A percentile compares a stretch with the other conserved stretches of the same genome.
These are phyloP conservation scores for Prasinococcaceae sp. DNA, from an alignment of 139 green algal genomes.

Conservation along the genomic window DNA sequence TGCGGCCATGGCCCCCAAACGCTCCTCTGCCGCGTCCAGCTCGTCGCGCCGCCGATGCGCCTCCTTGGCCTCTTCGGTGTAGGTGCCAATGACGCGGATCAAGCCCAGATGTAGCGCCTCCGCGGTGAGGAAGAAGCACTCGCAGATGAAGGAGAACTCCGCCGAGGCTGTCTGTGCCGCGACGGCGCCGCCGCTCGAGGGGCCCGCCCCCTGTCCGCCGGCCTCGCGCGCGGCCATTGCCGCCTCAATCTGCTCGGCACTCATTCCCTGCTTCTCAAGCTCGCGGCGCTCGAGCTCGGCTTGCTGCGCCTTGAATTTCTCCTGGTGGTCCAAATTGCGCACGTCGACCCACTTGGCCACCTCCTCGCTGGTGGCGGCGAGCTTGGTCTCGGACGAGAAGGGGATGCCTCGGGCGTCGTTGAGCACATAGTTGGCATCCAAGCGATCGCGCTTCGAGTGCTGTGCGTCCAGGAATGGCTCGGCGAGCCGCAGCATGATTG, in stretches of 20 bases:
- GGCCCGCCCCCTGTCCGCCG: background rate
- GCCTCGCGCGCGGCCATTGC: background rate
- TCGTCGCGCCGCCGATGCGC: background rate
- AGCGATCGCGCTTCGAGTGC: conserved; percentile 17
- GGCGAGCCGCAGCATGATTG: conserved; percentile 54
- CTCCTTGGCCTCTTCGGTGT: conserved; percentile 16
- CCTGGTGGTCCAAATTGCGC: conserved; percentile 17
- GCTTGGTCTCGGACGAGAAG: conserved; percentile 24
- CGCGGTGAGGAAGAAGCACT: conserved; percentile 87
- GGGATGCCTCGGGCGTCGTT: conserved; percentile 1
- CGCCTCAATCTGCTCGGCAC: background rate
- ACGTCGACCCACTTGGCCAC: conserved; percentile 29
- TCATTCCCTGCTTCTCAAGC: conserved; percentile 3
- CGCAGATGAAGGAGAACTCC: conserved; percentile 85
- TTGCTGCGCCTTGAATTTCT: conserved; percentile 9
- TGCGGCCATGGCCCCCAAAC: too few species aligned
- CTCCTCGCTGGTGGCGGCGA: conserved; percentile 24
- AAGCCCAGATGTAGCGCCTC: conserved; percentile 63
- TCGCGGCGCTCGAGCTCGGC: conserved; percentile 6
- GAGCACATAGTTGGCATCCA: conserved; percentile 27
- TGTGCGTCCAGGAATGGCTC: conserved; percentile 69
- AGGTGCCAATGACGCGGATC: conserved; percentile 30
- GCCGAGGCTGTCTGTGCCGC: background rate
- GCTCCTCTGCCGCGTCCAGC: too few species aligned
- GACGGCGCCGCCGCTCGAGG: background rate